Evolutionary conservation across 805 yeast genomes (phyloP).

Genomic region (Saccharomycopsis sp.): DNA sequence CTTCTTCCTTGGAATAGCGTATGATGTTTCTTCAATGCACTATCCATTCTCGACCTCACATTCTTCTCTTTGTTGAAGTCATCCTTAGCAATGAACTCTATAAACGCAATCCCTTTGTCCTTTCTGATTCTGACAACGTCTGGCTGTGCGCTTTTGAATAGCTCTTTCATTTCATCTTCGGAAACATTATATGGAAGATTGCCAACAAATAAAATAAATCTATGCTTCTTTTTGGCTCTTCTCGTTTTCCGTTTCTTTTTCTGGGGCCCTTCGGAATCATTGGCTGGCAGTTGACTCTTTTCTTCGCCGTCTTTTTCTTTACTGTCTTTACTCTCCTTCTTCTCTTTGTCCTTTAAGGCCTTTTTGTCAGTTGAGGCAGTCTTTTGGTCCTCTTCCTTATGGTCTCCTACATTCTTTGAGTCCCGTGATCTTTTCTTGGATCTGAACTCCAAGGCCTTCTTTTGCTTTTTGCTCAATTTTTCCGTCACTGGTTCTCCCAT

Average conservation of each 20-base stretch:
- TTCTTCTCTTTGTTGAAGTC: conserved; percentile 38
- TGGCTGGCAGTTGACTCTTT: too few species aligned
- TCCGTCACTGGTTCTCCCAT: conserved; percentile 5
- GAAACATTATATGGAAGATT: conserved; percentile 73
- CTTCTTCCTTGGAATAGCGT: conserved; percentile 60
- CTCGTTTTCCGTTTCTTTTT: conserved; percentile 69
- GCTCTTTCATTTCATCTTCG: conserved; percentile 54
- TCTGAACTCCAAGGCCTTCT: conserved; percentile 17
- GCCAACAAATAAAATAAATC: conserved; percentile 85
- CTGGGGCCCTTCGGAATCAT: conserved; percentile 30
- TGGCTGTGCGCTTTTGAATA: conserved; percentile 70
- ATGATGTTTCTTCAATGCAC: conserved; percentile 81
- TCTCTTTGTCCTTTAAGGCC: conserved; percentile 21
- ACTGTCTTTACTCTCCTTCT: conserved; percentile 25
- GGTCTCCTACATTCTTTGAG: conserved; percentile 27
- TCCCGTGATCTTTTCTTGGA: conserved; percentile 9
- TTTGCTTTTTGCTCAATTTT: conserved; percentile 24
- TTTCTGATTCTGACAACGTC: conserved; percentile 69
- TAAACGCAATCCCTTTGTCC: conserved; percentile 87
- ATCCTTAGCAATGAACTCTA: conserved; percentile 53
- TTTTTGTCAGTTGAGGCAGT: conserved; percentile 22
- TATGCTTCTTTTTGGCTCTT: conserved; percentile 68
- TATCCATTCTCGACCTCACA: conserved; percentile 51
- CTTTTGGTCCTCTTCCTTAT: conserved; percentile 27
- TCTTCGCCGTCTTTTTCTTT: conserved; percentile 23